Conservation (phyloP, 2,329 filamentous ascomycete species). For the Venturia oleaginea region DNA sequence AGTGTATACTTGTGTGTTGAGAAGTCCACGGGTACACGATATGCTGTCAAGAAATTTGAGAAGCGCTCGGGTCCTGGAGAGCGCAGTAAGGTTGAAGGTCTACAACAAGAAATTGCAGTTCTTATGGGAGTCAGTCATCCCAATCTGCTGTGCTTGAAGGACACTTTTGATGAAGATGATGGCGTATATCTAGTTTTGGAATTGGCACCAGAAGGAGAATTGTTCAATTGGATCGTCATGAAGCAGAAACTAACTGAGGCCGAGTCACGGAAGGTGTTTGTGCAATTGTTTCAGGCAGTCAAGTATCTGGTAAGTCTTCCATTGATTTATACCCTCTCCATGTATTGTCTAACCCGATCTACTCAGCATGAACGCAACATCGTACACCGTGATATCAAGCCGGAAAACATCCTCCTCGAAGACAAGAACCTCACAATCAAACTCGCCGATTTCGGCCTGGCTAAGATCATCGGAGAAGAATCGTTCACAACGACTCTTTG, state of each 20-base stretch:
- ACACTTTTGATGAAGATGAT: conserved; percentile 86
- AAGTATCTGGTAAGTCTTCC: conserved; percentile 73
- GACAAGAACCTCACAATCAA: conserved; percentile 83
- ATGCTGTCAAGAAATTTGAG: conserved; percentile 91
- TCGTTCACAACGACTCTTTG: conserved; percentile 94
- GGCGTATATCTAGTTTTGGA: conserved; percentile 89
- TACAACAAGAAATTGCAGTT: conserved; percentile 94
- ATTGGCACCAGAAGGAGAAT: conserved; percentile 81
- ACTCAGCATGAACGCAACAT: conserved; percentile 88
- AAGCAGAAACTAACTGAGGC: conserved; percentile 79
- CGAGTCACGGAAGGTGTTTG: conserved; percentile 78
- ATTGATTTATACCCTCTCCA: background rate
- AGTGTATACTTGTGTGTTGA: conserved; percentile 89
- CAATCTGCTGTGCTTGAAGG: conserved; percentile 85
- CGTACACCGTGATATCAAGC: conserved; percentile 95
- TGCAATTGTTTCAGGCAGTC: conserved; percentile 83
- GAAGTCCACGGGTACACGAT: conserved; percentile 70
- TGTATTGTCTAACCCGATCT: conserved; percentile 25
- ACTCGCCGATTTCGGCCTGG: conserved; percentile 89
- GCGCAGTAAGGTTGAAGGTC: conserved; percentile 68
- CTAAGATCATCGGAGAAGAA: conserved; percentile 97
- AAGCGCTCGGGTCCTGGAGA: conserved; percentile 77
- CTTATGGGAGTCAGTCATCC: conserved; percentile 96
- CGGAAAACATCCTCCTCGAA: conserved; percentile 85
- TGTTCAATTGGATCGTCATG: conserved; percentile 91